Percentiles rank a stretch among this genome's conserved stretches.
Conservation (phyloP, 148 eudicot genomes). For the Dianthus caryophyllus region DNA sequence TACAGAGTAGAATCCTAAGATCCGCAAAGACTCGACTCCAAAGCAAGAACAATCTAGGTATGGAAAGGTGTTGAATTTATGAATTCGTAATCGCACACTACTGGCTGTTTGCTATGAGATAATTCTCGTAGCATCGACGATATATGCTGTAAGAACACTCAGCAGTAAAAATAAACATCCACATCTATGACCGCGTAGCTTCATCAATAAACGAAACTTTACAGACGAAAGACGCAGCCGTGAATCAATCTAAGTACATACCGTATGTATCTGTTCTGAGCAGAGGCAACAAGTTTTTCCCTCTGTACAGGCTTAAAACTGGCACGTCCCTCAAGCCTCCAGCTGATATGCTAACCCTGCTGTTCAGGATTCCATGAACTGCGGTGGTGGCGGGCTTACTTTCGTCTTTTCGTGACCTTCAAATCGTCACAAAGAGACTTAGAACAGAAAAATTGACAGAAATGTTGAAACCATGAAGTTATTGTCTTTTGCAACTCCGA, state of each 20-base stretch:
- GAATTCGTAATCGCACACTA: too few relatives aligned
- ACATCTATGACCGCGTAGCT: background rate
- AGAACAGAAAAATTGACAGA: background rate
- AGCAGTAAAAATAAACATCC: slow-evolving; percentile 5
- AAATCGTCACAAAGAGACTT: background rate
- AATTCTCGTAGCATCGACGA: background rate
- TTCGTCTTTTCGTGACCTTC: slow-evolving; percentile 59
- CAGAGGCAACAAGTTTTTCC: too few relatives aligned
- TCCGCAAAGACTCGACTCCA: too few relatives aligned
- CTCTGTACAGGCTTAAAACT: background rate
- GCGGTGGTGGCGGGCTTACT: slow-evolving; percentile 57
- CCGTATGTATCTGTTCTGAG: slow-evolving; percentile 2
- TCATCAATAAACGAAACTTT: slow-evolving; percentile 19
- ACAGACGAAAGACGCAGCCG: slow-evolving; percentile 12
- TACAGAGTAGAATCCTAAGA: too few relatives aligned
- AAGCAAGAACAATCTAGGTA: too few relatives aligned
- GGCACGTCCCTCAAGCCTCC: background rate
- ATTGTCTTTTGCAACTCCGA: too few relatives aligned
- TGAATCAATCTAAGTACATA: background rate
- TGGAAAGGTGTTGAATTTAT: too few relatives aligned
- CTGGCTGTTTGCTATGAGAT: too few relatives aligned
- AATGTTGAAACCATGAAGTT: background rate
- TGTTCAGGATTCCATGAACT: slow-evolving; percentile 65
- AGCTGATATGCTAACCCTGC: slow-evolving; percentile 8
- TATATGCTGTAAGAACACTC: background rate